Evolutionary conservation across 2,329 filamentous ascomycete genomes (phyloP), one percentile per base, ranked within the genome.

Genomic region (Epichloe scottii): DNA sequence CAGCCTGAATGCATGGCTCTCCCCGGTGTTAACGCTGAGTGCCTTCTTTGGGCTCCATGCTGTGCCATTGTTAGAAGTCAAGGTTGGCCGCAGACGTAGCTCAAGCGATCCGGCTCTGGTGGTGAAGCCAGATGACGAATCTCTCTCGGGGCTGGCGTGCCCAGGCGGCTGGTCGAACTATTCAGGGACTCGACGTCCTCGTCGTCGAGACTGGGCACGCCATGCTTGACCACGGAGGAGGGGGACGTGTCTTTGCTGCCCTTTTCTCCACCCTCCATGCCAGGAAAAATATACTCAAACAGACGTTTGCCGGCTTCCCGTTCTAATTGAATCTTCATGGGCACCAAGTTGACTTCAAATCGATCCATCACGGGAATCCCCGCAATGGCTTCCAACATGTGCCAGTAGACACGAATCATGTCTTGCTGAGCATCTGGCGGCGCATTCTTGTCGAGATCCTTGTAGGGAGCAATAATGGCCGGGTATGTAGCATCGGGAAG

Each of bases 281-380:
- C 88, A 0, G 93, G 94, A 72, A 98, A 98, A 59, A 98, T 89
- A 67, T 98, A 98, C 68, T 96, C 90, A 58, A 98, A 95, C 2
- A 98, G 74, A 58, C 85, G 89, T 70, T 94, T 91, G 43, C 90
- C 91, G 46, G 95, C 84, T 59, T 97, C 90, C 37, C 84, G 85
- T 67, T 98, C 93, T 37, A 98, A 75, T 64, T 98, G 93, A 21
- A 98, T 83, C 66, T 89, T 94, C 64, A 98, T 79, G 0, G 93
- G 94, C 65, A 94, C 90, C 19, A 98, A 72, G 51, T 90, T 89
- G 51, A 98, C 87, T 66, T 97, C 90, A 61, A 98, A 98, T 60
- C 94, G 87, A 59, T 97, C 91, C 75, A 98, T 88, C 34, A 98
- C 90, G 0, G 91, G 89, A 55, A 98, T 98, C 46, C 93, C 93